phyloP scores from a whole-genome alignment of 78 protist species.

The Tieghemostelium lacteum region DNA sequence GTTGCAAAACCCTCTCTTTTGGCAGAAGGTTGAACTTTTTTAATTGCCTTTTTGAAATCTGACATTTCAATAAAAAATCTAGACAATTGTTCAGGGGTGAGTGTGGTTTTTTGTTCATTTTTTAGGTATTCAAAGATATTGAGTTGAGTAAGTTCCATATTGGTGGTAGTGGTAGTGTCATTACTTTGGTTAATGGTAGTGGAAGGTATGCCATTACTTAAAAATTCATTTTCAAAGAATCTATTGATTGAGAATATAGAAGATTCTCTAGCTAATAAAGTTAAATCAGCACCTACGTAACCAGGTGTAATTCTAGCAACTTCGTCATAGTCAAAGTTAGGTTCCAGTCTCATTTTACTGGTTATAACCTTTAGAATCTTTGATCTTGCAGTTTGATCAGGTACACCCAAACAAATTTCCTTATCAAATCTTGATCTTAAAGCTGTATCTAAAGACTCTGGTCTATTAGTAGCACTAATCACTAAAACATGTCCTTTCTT shows the following conservation, averaged over 20 bases:
- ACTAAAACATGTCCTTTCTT: constrained; percentile 84
- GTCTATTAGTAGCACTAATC: constrained; percentile 96
- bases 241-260: constrained; percentile 90
- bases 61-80: constrained; percentile 80
- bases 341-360: constrained; percentile 24
- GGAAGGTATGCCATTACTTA: neutral
- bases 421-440: constrained; percentile 97
- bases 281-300: constrained; percentile 90
- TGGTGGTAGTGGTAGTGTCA: neutral
- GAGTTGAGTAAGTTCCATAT: neutral
- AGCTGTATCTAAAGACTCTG: constrained; percentile 96
- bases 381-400: constrained; percentile 85
- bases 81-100: constrained; percentile 8
- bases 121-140: neutral
- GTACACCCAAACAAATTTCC: constrained; percentile 93
- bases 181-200: neutral
- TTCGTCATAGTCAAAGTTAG: constrained; percentile 76
- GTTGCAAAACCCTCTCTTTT: constrained; percentile 97
- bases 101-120: constrained; percentile 21
- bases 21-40: constrained; percentile 95
- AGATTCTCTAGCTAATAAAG: constrained; percentile 94
- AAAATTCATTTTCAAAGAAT: constrained; percentile 39
- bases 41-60: constrained; percentile 91
- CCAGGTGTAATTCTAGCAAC: constrained; percentile 93
- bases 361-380: constrained; percentile 83